phyloP scores from a whole-genome alignment of 2,329 filamentous ascomycete species.

The Periconia sp. region DNA sequence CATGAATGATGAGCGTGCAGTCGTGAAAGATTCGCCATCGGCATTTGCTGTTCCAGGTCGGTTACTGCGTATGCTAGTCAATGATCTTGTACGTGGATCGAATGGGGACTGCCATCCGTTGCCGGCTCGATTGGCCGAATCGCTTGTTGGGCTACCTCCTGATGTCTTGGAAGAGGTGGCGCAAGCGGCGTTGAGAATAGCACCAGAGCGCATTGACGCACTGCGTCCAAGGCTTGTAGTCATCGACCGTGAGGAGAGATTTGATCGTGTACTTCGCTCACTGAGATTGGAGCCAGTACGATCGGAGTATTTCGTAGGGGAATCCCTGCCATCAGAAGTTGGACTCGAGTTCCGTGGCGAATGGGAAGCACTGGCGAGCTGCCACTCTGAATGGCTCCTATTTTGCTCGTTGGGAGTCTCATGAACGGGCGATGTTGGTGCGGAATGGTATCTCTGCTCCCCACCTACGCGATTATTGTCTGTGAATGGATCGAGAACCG shows the following conservation, averaged over 20 bases:
- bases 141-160: slow-evolving; percentile 38
- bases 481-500: slow-evolving; percentile 49
- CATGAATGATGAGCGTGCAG: slow-evolving; percentile 56
- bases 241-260: slow-evolving; percentile 50
- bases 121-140: slow-evolving; percentile 20
- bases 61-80: slow-evolving; percentile 46
- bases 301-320: slow-evolving; percentile 58
- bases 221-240: slow-evolving; percentile 51
- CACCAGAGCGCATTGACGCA: slow-evolving; percentile 52
- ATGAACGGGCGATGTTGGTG: slow-evolving; percentile 25
- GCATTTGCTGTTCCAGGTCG: slow-evolving; percentile 30
- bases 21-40: slow-evolving; percentile 58
- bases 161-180: slow-evolving; percentile 42
- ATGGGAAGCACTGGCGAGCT: slow-evolving; percentile 13
- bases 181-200: slow-evolving; percentile 41
- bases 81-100: slow-evolving; percentile 33
- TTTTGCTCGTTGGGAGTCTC: slow-evolving; percentile 15
- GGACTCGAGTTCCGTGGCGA: slow-evolving; percentile 21
- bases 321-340: slow-evolving; percentile 44
- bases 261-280: slow-evolving; percentile 55
- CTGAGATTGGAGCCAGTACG: slow-evolving; percentile 63
- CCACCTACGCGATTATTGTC: slow-evolving; percentile 43
- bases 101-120: slow-evolving; percentile 24
- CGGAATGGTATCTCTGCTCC: slow-evolving; percentile 22
- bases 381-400: slow-evolving; percentile 18